phyloP scores from a whole-genome alignment of 768 basidiomycete genomes.

The Tephrocybe sp. region DNA sequence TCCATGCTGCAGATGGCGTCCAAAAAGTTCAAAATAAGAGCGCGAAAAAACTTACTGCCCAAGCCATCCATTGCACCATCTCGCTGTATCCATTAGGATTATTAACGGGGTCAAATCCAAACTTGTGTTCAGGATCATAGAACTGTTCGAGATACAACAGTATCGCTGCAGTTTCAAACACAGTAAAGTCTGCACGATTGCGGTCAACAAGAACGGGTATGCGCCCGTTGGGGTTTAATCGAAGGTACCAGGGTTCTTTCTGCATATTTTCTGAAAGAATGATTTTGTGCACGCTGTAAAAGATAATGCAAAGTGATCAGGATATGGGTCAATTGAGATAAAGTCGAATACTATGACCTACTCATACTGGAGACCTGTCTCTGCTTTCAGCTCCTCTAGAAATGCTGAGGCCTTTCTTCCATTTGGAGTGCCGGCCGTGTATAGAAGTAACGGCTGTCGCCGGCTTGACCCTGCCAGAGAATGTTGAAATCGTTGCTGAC shows the following conservation, averaged over 20 bases:
- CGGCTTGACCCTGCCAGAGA: slow-evolving; percentile 12
- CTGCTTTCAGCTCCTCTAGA: slow-evolving; percentile 55
- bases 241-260: slow-evolving; percentile 33
- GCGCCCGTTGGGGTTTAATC: slow-evolving; percentile 39
- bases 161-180: slow-evolving; percentile 46
- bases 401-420: slow-evolving; percentile 48
- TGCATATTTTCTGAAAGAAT: slow-evolving; percentile 17
- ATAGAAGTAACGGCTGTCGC: slow-evolving; percentile 29
- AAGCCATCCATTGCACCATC: slow-evolving; percentile 47
- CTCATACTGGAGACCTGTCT: slow-evolving; percentile 37
- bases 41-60: slow-evolving; percentile 21
- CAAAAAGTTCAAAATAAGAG: background rate
- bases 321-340: background rate
- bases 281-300: slow-evolving; percentile 16
- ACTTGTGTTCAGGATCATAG: slow-evolving; percentile 40
- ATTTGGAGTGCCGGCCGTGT: slow-evolving; percentile 54
- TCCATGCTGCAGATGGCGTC: slow-evolving; percentile 11
- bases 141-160: slow-evolving; percentile 39
- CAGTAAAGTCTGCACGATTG: slow-evolving; percentile 26
- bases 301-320: background rate
- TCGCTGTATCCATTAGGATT: slow-evolving; percentile 32
- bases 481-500: slow-evolving; percentile 5
- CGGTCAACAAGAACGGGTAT: slow-evolving; percentile 34
- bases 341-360: slow-evolving; percentile 14
- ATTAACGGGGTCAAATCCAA: slow-evolving; percentile 32